Evolutionary conservation across 2,329 filamentous ascomycete genomes (phyloP), one percentile per base, ranked within the genome.

Genomic region (Penicillium sp.): DNA sequence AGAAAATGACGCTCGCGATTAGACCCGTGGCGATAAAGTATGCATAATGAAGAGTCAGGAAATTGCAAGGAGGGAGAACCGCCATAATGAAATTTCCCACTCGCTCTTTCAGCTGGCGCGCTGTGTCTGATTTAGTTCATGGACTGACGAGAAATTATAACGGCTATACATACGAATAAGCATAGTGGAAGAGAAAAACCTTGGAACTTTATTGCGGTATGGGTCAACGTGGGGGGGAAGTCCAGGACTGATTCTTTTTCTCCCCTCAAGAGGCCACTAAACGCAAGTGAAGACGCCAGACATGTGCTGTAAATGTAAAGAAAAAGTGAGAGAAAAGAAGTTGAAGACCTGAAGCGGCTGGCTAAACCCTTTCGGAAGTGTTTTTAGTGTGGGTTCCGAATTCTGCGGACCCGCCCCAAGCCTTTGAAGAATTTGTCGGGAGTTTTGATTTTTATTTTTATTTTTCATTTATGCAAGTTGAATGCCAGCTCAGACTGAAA

Each of bases 11-110:
- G 13, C 85, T 85, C 48, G 77, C 78, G 18, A 87, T 29, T 5
- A 89, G 66, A 48, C 77, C 79, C 6, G 81, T 80, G 10, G 73
- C 55, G 56, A 87, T 77, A 67, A 90, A 90, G 71, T 89, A 90
- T 47, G 79, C 68, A 71, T 89, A 88, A 67, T 90, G 87, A 5
- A 89, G 63, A 2, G 83, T 85, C 63, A 87, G 82, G 67, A 84
- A 88, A 61, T 86, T 86, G 56, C 84, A 69, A 13, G 70, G 71
- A 11, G 71, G 72, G 3, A 73, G 61, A 2, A 70, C 49, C 29
- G 61, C 63, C 44, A 63, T 61, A 11, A 71, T 56, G 43, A 57
- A 57, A 18, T 60, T 62, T 45, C 62, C 57, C n/a, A 66, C 46
- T 13, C 62, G 47, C 43, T 55, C 59, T 49, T 53, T 52, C 61